Percentiles rank a stretch among this genome's conserved stretches.
Conservation (phyloP, 495 filamentous ascomycete genomes). For the Schizothecium vesticola region DNA sequence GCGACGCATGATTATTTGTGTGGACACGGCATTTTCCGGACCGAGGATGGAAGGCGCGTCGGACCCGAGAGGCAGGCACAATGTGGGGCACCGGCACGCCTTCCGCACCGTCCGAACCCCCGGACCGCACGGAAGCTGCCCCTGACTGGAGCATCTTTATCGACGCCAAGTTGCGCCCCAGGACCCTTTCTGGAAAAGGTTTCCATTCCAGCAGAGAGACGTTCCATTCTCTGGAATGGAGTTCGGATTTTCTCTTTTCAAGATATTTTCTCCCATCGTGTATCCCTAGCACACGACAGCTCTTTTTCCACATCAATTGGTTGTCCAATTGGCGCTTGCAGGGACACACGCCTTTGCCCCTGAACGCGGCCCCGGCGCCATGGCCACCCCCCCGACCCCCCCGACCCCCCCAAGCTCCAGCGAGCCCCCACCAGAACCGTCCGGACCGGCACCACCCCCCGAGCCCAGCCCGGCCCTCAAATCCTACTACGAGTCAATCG, state of each 20-base stretch:
- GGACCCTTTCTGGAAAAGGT: background rate
- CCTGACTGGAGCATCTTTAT: background rate
- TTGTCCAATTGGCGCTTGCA: background rate
- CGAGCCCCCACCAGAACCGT: background rate
- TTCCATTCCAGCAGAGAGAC: background rate
- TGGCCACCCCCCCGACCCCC: background rate
- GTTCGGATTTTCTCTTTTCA: background rate
- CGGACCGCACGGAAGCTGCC: background rate
- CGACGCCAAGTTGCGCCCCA: background rate
- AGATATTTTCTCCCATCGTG: background rate
- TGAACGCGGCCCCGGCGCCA: background rate
- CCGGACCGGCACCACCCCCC: background rate
- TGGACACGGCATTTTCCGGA: background rate
- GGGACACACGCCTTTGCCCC: background rate
- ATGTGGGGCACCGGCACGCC: background rate
- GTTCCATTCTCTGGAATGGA: background rate
- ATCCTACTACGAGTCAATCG: slow-evolving; percentile 32
- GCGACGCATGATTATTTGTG: background rate
- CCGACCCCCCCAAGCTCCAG: background rate
- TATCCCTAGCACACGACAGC: background rate
- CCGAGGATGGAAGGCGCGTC: background rate
- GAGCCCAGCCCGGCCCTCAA: slow-evolving; percentile 13
- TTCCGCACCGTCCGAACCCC: background rate
- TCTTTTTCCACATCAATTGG: background rate
- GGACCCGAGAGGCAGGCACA: background rate